A percentile compares a stretch with the other conserved stretches of the same genome.
Evolutionary conservation across 179 eudicot genomes (phyloP).

Genomic region (Monotropa hypopitys): DNA sequence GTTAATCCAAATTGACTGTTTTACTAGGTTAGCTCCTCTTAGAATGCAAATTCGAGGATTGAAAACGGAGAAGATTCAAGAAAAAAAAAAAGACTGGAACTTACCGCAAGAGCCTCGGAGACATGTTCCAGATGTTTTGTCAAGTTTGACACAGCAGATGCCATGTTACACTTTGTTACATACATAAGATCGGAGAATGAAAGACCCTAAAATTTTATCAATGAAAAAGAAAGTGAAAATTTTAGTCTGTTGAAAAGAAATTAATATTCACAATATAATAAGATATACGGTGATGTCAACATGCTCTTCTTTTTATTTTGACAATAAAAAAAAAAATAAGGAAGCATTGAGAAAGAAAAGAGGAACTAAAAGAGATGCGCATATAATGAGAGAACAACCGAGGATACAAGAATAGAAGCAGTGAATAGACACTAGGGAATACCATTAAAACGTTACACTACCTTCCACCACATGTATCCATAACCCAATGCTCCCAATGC

Average conservation of each 20-base stretch:
- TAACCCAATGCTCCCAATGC: constrained; percentile 73
- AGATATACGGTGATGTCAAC: background rate
- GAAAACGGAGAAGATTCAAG: background rate
- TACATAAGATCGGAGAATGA: constrained; percentile 88
- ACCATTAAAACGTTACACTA: constrained; percentile 9
- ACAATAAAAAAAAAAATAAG: background rate
- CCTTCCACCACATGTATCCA: constrained; percentile 99
- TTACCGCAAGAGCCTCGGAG: constrained; percentile 60
- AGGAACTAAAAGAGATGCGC: background rate
- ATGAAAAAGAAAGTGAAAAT: background rate
- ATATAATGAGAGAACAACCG: background rate
- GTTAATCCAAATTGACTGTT: background rate
- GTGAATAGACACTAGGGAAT: background rate
- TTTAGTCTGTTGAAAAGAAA: background rate
- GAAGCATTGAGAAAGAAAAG: background rate
- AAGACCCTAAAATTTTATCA: constrained; percentile 34
- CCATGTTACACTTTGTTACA: constrained; percentile 79
- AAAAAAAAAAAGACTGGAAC: constrained; percentile 13
- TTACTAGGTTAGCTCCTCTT: background rate
- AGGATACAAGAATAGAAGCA: background rate
- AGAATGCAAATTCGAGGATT: background rate
- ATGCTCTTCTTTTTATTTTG: background rate
- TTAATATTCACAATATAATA: background rate
- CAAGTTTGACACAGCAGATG: constrained; percentile 63
- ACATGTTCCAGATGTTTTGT: constrained; percentile 72